Evolutionary conservation across 2,329 filamentous ascomycete species (phyloP), one percentile per base, ranked within the genome.

Genomic region (Drechmeria coniospora): DNA sequence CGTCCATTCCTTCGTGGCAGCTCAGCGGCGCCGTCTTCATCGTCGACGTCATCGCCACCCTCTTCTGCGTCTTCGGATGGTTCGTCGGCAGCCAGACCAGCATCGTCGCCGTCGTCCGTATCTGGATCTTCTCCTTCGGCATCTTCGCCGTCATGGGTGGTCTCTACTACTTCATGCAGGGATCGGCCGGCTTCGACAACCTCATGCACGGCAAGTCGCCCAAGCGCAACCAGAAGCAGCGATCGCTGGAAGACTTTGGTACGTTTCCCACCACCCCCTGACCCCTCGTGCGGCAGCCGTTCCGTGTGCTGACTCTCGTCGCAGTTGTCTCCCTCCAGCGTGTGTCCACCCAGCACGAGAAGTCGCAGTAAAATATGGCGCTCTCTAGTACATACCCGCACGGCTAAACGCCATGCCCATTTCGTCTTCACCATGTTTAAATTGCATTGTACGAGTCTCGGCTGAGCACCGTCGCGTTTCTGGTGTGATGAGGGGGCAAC

Each of bases 91-190:
- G 68, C 27, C 56, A 71, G 38, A 87, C 80, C 35, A 78, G 70
- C 45, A 83, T 87, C 37, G 79, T 92, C 38, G 75, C 81, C 26
- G 78, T 92, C 29, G 75, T 92, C 47, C 79, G 82, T 66, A 69
- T 92, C 50, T 92, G 82, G 80, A 73, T 90, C 46, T 90, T 86
- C 65, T 86, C 82, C 11, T 82, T 92, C 50, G 84, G 83, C 51
- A 66, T 92, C 47, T 90, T 92, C 65, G 83, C 76, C 51, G 68
- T 84, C 48, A 74, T 87, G 68, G 79, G 74, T 46, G 74, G 71
- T 51, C 56, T 77, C 22, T 61, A 61, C 55, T 86, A 84, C 62
- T 67, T 90, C 46, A 70, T 92, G 48, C 76, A 87, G 54, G 79
- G 79, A 52, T 83, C 74, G 46, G 57, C 68, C 36, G 76, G 77